Base-by-base conservation (phyloP, 192 early-diverging fungal genomes). In the Coemansia sp. region DNA sequence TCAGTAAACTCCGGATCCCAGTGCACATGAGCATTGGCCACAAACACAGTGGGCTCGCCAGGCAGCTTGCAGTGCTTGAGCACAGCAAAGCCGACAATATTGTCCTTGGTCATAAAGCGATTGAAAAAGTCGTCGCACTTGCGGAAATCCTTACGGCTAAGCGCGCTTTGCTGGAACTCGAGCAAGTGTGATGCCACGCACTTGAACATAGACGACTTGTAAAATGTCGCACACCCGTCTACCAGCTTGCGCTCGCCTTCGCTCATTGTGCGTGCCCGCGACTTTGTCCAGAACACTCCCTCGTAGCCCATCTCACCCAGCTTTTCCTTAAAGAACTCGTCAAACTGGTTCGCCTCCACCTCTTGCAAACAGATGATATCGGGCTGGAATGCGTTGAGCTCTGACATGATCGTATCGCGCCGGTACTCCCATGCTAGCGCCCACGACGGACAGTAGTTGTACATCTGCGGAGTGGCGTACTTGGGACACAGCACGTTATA, bases 161-260 rank as follows among this genome's bases (percentile, higher is more conserved):
- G 88, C 12, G 94, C 95, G 64, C 92, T 87, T 75, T 96, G 96
- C 79, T 97, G 95, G 86, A 95, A 99, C 83, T 99, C 97, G 27
- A 99, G 87, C 58, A 92, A 72, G 49, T 95, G 90, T 73, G 94
- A 90, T n/a, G 96, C 93, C 31, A 95, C 70, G 40, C 93, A 73
- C 24, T 80, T 81, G 75, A 95, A 97, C 86, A 94, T 97, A 58
- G 87, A 85, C 64, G 88, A 62, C 70, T 93, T 94, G 86, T 88
- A 99, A 75, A 99, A 97, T 2, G 90, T 97, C 16, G 95, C 97
- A 79, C 97, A 99, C 8, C 97, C 97, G 79, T 99, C 97, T 2
- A 99, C 97, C 33, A 78, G 75, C 63, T 90, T 81, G 57, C 92
- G 89, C 69, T 97, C 95, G 69, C 88, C 90, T 70, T 97, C 96